Percentiles rank a stretch among this genome's conserved stretches.
These are phyloP conservation scores for Ambrosia artemisiifolia DNA, from an alignment of 129 eudicot genomes.

Conservation along the genomic window DNA sequence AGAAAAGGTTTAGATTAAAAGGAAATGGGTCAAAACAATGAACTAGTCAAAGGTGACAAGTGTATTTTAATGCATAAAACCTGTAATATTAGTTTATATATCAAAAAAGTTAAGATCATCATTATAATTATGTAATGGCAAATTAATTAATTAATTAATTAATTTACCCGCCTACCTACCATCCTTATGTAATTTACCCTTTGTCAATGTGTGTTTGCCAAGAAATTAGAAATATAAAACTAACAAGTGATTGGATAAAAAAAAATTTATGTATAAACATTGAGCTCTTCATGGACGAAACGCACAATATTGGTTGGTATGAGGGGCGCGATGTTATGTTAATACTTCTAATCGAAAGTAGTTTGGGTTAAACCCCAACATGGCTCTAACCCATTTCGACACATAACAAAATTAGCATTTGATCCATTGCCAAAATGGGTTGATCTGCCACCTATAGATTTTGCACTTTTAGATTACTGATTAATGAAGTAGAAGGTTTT, in stretches of 20 bases:
- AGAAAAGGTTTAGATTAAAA: background rate
- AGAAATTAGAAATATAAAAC: too few relatives aligned
- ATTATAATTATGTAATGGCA: background rate
- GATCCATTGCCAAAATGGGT: background rate
- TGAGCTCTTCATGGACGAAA: too few relatives aligned
- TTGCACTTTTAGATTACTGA: background rate
- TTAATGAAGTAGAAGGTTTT: slow-evolving; percentile 1
- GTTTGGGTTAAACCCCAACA: background rate
- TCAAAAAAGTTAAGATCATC: background rate
- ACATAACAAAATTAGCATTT: background rate
- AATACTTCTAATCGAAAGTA: background rate
- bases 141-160: background rate
- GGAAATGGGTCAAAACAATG: background rate
- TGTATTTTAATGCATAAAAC: background rate
- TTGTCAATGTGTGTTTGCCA: too few relatives aligned
- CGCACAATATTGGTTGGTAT: too few relatives aligned
- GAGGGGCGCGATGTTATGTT: background rate
- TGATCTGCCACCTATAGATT: background rate
- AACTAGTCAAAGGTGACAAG: background rate
- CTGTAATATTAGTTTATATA: background rate
- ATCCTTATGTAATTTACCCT: too few relatives aligned
- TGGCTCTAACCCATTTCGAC: background rate
- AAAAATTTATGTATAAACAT: too few relatives aligned
- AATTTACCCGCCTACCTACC: too few relatives aligned
- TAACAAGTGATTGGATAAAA: too few relatives aligned